Evolutionary conservation across 345 rosid genomes (phyloP).

Genomic region (Cardamine occulta): DNA sequence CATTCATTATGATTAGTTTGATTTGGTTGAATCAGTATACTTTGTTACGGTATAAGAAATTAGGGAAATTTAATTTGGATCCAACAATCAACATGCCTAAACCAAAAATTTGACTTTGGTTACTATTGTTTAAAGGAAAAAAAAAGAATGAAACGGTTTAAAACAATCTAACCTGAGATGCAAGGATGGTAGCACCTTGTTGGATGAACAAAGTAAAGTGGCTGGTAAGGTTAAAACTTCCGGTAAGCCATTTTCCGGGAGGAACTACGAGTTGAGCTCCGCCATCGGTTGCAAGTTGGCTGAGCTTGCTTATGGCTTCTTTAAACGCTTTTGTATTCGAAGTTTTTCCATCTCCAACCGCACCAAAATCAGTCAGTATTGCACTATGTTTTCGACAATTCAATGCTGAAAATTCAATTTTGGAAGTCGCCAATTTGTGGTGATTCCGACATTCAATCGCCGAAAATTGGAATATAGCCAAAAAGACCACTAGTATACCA

Average conservation of each 20-base stretch:
- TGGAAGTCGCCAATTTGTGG: background rate
- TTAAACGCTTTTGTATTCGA: conserved; percentile 63
- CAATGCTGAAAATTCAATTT: conserved; percentile 47
- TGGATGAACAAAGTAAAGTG: conserved; percentile 81
- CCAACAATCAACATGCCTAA: background rate
- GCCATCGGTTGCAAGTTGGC: conserved; percentile 53
- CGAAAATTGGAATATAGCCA: conserved; percentile 33
- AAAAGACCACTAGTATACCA: conserved; percentile 17
- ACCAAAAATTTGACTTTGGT: background rate
- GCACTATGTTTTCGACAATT: conserved; percentile 75
- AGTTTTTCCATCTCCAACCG: conserved; percentile 77
- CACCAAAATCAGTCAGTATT: conserved; percentile 69
- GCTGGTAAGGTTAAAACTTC: conserved; percentile 82
- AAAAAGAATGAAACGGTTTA: background rate
- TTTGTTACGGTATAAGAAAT: background rate
- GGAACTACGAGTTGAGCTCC: conserved; percentile 84
- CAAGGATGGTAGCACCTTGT: conserved; percentile 68
- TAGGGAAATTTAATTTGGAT: background rate
- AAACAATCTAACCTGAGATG: conserved; percentile 59
- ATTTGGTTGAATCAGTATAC: conserved; percentile 5
- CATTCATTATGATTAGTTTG: background rate
- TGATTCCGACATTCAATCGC: conserved; percentile 25
- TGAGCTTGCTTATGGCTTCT: conserved; percentile 57
- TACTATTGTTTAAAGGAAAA: background rate
- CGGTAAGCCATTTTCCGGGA: conserved; percentile 83